Base-by-base conservation (phyloP, 2,329 filamentous ascomycete species). In the Talaromyces sp. region DNA sequence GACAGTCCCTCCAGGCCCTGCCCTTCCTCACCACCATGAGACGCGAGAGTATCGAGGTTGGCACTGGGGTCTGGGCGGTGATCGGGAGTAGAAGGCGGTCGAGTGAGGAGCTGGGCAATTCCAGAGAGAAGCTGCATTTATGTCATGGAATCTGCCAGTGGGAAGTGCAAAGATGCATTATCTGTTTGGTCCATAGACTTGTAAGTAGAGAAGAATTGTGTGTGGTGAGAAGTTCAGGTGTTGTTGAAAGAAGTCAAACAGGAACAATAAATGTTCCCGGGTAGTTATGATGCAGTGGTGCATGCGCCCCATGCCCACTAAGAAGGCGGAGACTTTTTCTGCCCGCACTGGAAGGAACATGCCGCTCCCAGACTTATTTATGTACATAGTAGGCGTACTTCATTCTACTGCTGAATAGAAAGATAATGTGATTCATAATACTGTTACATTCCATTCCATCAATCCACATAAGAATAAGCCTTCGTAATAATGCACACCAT, bases 21-120 rank as follows among this genome's bases (percentile, higher is more conserved):
- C 37, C 62, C 65, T 47, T 69, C 67, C 65, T 70, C 70, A 65
- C 65, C 69, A 67, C 67, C 71, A 73, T 72, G 64, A 63, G 70
- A 70, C 64, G 67, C 63, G 52, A 43, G 39, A 39, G 60, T 64
- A 64, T 67, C 45, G 61, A 24, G 59, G 66, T 49, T 35, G 59
- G 63, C 43, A 49, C 37, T 37, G 35, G 41, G 50, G 35, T 60
- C 31, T 37, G 47, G n/a, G 45, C 59, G 54, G 16, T 58, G 35
- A 49, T 50, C 60, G 56, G 47, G 43, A 64, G 65, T 54, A 52
- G 66, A 47, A 41, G 58, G 60, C 60, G 63, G 52, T 37, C 57
- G 52, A 24, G 67, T 24, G 24, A 70, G 50, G 19, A 64, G 50
- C 2, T 68, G 54, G 31, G 71, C 67, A 39, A 73, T 35, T 54